Conservation (phyloP, 2,329 filamentous ascomycete genomes). For the Clonostachys solani region DNA sequence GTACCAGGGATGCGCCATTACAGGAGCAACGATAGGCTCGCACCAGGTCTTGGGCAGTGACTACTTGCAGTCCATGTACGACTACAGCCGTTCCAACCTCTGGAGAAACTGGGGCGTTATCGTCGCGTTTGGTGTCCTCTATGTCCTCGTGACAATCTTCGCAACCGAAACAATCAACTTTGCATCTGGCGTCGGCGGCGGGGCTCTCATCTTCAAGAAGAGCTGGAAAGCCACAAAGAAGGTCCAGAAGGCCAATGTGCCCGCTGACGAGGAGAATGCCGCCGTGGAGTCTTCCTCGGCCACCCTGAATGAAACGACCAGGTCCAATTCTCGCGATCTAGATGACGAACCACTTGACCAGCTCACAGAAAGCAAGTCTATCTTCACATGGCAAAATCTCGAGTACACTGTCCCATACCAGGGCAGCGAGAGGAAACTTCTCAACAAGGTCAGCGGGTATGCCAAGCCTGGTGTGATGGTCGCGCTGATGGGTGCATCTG, state of each 20-base stretch:
- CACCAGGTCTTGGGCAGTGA: conserved; percentile 42
- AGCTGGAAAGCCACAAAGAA: conserved; percentile 55
- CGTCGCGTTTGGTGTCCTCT: conserved; percentile 68
- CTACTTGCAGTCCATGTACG: conserved; percentile 48
- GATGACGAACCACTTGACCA: conserved; percentile 8
- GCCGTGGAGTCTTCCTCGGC: not conserved
- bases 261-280: conserved; percentile 33
- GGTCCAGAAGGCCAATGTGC: conserved; percentile 7
- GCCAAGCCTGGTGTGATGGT: conserved; percentile 78
- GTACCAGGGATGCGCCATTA: conserved; percentile 50
- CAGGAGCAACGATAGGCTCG: conserved; percentile 45
- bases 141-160: conserved; percentile 65
- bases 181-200: conserved; percentile 50
- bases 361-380: conserved; percentile 19
- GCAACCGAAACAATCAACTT: conserved; percentile 66
- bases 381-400: conserved; percentile 70
- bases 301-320: too few relatives aligned
- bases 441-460: conserved; percentile 62
- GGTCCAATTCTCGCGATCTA: not conserved
- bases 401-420: conserved; percentile 63
- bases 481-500: conserved; percentile 76
- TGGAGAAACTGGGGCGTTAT: conserved; percentile 74
- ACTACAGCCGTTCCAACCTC: conserved; percentile 49
- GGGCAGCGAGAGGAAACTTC: conserved; percentile 21
- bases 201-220: conserved; percentile 68